These are phyloP conservation scores for Iris pallida DNA, from an alignment of 116 monocot species.

Conservation along the genomic window DNA sequence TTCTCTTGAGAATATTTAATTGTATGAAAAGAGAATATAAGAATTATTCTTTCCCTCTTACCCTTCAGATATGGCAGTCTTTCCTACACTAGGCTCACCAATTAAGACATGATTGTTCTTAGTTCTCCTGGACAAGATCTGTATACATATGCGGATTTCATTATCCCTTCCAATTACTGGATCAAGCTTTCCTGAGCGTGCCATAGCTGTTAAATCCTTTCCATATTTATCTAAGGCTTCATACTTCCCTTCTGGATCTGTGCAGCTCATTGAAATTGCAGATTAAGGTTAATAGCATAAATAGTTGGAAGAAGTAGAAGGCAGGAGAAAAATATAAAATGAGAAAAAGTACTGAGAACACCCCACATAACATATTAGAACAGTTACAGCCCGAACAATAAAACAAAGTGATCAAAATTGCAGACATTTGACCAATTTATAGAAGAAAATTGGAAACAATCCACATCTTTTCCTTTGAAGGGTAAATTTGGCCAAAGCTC, in stretches of 20 bases:
- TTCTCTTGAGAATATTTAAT: background rate
- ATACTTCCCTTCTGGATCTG: conserved; percentile 93
- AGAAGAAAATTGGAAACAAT: too few species aligned
- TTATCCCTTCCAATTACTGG: conserved; percentile 97
- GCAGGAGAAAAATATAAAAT: too few species aligned
- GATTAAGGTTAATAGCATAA: too few species aligned
- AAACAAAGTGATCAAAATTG: too few species aligned
- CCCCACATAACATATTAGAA: too few species aligned
- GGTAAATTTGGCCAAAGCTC: too few species aligned
- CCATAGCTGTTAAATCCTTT: conserved; percentile 94
- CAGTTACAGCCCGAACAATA: too few species aligned
- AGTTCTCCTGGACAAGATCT: conserved; percentile 87
- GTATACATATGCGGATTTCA: conserved; percentile 90
- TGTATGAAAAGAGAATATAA: background rate
- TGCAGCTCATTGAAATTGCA: too few species aligned
- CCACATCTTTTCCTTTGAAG: too few species aligned
- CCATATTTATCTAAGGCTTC: conserved; percentile 91
- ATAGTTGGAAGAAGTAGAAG: too few species aligned
- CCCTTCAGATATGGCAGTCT: conserved; percentile 97
- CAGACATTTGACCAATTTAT: too few species aligned
- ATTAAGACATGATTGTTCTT: conserved; percentile 95
- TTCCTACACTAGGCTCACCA: conserved; percentile 96
- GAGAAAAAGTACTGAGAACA: too few species aligned
- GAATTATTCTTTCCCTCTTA: conserved; percentile 18
- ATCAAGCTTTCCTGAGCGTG: conserved; percentile 87